Percentiles rank a stretch among this genome's conserved stretches.
Evolutionary conservation across 2,329 filamentous ascomycete genomes (phyloP).

Genomic region (Cercospora citrullina): DNA sequence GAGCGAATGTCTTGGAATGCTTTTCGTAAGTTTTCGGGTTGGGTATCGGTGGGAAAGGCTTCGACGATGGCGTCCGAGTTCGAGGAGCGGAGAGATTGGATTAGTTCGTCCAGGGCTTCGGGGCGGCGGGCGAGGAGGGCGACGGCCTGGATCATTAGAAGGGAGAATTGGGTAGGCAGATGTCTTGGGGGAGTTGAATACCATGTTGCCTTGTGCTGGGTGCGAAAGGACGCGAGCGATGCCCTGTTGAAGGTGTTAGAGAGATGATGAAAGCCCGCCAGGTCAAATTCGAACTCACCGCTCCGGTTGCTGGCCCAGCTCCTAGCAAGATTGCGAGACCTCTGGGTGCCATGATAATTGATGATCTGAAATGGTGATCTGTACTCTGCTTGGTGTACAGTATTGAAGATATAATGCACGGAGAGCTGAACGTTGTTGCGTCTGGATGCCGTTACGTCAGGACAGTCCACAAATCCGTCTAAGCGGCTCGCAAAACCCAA

Average conservation of each 20-base stretch:
- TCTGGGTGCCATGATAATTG: constrained; percentile 45
- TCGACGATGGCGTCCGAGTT: constrained; percentile 51
- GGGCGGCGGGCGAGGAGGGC: constrained; percentile 55
- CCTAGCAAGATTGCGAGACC: constrained; percentile 56
- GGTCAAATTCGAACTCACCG: background rate
- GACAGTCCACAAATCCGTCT: background rate
- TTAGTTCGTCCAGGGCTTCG: constrained; percentile 48
- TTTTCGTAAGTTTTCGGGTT: constrained; percentile 48
- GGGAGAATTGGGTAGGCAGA: no score
- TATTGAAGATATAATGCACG: background rate
- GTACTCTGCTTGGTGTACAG: background rate
- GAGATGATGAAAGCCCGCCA: background rate
- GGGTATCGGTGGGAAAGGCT: constrained; percentile 55
- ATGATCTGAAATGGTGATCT: background rate
- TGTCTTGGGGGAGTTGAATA: background rate
- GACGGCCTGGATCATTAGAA: constrained; percentile 43
- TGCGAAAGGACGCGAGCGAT: constrained; percentile 57
- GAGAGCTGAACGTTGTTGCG: background rate
- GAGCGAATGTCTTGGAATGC: constrained; percentile 53
- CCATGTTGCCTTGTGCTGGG: constrained; percentile 54
- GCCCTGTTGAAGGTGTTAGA: constrained; percentile 36
- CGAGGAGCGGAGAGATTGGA: constrained; percentile 44
- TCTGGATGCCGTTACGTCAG: background rate
- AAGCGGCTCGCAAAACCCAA: background rate
- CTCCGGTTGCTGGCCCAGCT: constrained; percentile 47